Conservation (phyloP, 1,139 yeast species). For the Maudiozyma humilis region DNA sequence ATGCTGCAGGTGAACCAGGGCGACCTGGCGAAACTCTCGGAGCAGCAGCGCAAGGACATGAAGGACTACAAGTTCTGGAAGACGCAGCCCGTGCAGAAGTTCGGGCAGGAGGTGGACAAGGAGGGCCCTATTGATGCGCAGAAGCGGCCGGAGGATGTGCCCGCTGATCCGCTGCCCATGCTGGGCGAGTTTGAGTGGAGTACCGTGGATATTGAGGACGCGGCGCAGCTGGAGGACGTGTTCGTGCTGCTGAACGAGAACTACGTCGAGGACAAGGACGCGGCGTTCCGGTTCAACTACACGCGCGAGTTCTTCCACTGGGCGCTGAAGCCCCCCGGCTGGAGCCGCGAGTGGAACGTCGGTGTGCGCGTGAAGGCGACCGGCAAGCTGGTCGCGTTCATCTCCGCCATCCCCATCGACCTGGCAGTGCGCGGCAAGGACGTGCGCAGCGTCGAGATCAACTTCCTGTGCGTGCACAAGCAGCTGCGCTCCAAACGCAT, state of each 20-base stretch:
- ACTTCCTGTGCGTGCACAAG: constrained; percentile 89
- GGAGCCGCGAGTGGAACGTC: constrained; percentile 81
- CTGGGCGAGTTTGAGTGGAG: constrained; percentile 83
- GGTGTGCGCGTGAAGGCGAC: constrained; percentile 82
- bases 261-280: constrained; percentile 91
- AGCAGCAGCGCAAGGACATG: constrained; percentile 60
- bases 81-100: constrained; percentile 86
- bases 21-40: constrained; percentile 37
- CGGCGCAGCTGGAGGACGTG: constrained; percentile 41
- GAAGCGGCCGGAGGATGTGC: constrained; percentile 65
- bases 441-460: constrained; percentile 75
- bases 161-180: constrained; percentile 61
- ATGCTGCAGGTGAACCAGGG: constrained; percentile 36
- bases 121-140: constrained; percentile 78
- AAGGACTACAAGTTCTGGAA: constrained; percentile 95
- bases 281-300: constrained; percentile 85
- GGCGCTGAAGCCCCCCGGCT: constrained; percentile 95
- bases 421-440: constrained; percentile 52
- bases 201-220: constrained; percentile 56
- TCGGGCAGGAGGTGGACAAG: constrained; percentile 53
- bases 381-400: constrained; percentile 79
- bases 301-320: constrained; percentile 76
- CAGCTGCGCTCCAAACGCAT: constrained; percentile 86
- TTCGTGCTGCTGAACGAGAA: constrained; percentile 75
- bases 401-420: constrained; percentile 78